Conservation (phyloP, 306 rosid genomes). For the Malus orientalis region DNA sequence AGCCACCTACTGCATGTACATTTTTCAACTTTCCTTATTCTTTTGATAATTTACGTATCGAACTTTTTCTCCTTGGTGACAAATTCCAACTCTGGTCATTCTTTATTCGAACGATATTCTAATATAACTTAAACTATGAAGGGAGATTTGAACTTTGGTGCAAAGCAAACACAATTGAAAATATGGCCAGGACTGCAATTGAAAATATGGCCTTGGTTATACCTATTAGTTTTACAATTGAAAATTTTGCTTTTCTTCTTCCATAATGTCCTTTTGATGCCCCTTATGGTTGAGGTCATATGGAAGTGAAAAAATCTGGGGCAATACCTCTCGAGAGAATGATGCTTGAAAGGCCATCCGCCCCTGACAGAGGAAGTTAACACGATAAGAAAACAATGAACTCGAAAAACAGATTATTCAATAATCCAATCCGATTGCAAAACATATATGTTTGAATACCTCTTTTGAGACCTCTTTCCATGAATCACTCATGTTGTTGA, state of each 20-base stretch:
- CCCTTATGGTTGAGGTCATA: slow-evolving; percentile 30
- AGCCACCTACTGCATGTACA: not conserved
- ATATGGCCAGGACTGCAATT: too few species aligned
- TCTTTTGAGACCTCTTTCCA: slow-evolving; percentile 74
- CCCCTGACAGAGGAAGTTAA: slow-evolving; percentile 46
- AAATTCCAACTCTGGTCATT: not conserved
- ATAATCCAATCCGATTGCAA: not conserved
- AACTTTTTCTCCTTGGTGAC: not conserved
- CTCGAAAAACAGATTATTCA: slow-evolving; percentile 5
- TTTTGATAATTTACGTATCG: not conserved
- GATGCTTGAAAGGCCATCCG: slow-evolving; percentile 81
- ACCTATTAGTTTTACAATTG: not conserved
- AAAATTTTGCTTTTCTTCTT: slow-evolving; percentile 21
- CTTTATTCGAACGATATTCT: too few species aligned
- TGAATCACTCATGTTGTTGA: slow-evolving; percentile 14
- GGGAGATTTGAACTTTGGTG: too few species aligned
- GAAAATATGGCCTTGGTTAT: not conserved
- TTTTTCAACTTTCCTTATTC: not conserved
- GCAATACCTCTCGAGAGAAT: slow-evolving; percentile 70
- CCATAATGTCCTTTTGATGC: slow-evolving; percentile 19
- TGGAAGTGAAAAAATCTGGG: slow-evolving; percentile 87
- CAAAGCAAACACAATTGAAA: too few species aligned
- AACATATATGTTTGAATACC: slow-evolving; percentile 34
- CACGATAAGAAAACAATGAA: slow-evolving; percentile 21
- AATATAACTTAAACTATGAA: too few species aligned